Base-by-base conservation (phyloP, 495 filamentous ascomycete species). In the Podospora tetraspora region DNA sequence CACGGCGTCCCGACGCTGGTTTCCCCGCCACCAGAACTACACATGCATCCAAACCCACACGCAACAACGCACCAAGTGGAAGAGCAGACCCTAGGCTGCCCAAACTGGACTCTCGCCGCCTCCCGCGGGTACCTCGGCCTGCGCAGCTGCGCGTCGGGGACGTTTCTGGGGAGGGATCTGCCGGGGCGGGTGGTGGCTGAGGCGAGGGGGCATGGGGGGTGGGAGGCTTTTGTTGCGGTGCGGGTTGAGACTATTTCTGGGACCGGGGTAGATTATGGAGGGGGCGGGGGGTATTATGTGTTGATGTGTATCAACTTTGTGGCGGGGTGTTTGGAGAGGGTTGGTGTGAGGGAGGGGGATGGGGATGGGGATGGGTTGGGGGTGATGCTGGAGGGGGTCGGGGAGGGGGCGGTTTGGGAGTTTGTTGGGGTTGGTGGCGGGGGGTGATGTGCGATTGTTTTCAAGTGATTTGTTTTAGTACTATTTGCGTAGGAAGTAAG, bases 121-220 rank as follows among this genome's bases (percentile, higher is more conserved):
- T 13, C n/a, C 10, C 25, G 9, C 57, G 32, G 58, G 0, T 66
- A 24, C 13, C 43, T 66, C 6, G 65, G 65, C 19, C 34, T 66
- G 4, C 32, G 58, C n/a, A 66, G 52, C 58, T 9, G 7, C n/a
- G 65, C 65, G 10, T 43, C 57, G 3, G 57, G 11, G 8, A 61
- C 21, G 7, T 52, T 61, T 4, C 57, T 66, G 3, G 65, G 65
- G 3, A 19, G 58, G 13, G 43, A 66, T 30, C 25, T 61, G 0
- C 19, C 29, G 21, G 58, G 57, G 5, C 21, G 21, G n/a, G 24
- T 66, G 7, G 65, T 37, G 0, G 65, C 65, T 1, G 25, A 3
- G 7, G 65, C 65, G 16, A 52, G 43, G 65, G 58, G n/a, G 12
- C 57, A 61, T 22, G 65, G 56, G 27, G 24, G 57, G 6, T 52